These are phyloP conservation scores for Pseudogymnoascus sp. DNA, from an alignment of 2,329 filamentous ascomycete species.

Conservation along the genomic window DNA sequence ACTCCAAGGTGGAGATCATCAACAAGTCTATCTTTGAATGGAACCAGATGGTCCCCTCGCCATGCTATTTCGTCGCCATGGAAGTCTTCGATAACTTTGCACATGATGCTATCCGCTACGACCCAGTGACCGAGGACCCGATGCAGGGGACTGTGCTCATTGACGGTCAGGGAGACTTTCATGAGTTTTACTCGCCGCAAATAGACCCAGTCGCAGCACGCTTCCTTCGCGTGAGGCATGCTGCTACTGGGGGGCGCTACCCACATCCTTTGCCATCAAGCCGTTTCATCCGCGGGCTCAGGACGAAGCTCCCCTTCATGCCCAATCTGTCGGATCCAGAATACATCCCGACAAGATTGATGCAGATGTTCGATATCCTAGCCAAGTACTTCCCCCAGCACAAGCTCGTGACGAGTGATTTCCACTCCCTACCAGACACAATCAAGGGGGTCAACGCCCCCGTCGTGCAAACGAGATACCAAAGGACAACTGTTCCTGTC, in stretches of 20 bases:
- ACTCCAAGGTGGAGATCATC: slow-evolving; percentile 83
- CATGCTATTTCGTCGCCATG: slow-evolving; percentile 95
- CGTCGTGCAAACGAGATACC: slow-evolving; percentile 90
- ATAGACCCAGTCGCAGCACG: slow-evolving; percentile 77
- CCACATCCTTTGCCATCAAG: slow-evolving; percentile 50
- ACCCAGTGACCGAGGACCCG: slow-evolving; percentile 69
- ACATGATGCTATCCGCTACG: slow-evolving; percentile 89
- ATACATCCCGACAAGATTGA: slow-evolving; percentile 87
- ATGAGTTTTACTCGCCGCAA: slow-evolving; percentile 78
- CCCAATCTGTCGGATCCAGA: slow-evolving; percentile 75
- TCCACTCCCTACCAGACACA: slow-evolving; percentile 76
- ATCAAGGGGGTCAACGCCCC: slow-evolving; percentile 82
- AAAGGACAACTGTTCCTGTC: slow-evolving; percentile 80
- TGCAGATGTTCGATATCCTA: slow-evolving; percentile 94
- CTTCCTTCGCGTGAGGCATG: slow-evolving; percentile 77
- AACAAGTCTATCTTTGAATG: slow-evolving; percentile 95
- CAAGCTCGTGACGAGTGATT: slow-evolving; percentile 82
- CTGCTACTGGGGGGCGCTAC: slow-evolving; percentile 58
- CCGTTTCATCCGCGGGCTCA: slow-evolving; percentile 51
- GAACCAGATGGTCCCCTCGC: slow-evolving; percentile 76
- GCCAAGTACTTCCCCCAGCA: slow-evolving; percentile 84
- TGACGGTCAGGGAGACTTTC: slow-evolving; percentile 78
- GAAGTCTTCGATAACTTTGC: slow-evolving; percentile 99
- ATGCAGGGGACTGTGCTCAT: slow-evolving; percentile 86
- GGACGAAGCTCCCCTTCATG: slow-evolving; percentile 58